Evolutionary conservation across 1,139 yeast genomes (phyloP), one percentile per base, ranked within the genome.

Genomic region (Sugiyamaella grinbergsii): DNA sequence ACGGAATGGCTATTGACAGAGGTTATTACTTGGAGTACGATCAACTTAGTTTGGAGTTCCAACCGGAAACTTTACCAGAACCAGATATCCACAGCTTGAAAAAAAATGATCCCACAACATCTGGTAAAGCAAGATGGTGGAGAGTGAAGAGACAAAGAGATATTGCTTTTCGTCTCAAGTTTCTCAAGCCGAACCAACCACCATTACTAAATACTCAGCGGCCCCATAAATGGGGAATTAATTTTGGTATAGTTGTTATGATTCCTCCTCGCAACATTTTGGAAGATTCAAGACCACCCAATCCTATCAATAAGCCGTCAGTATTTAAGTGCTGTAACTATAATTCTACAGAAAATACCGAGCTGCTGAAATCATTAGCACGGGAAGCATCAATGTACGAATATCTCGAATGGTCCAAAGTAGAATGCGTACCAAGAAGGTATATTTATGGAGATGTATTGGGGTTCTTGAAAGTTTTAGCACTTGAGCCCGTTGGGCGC

Each of bases 331-430:
- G 54, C 40, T 55, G 58, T 32, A 54, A 54, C 39, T 56, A 53
- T 39, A 28, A 47, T 22, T 38, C 49, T 29, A 33, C 37, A 19
- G 42, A 47, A 18, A 42, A 40, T 6, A 39, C 2, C 6, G 26
- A 34, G 18, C 23, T 42, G 24, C 42, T 44, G 7, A 38, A 44
- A 18, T 36, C 29, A 20, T 47, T 62, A 18, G 55, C 58, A 15
- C 49, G 50, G 6, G 66, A 63, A 41, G 65, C 67, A 4, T 55
- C 60, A 3, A 53, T 65, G 47, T 60, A 60, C 37, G 66, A 62
- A 34, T 60, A 62, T 36, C 52, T 64, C 13, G 58, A 53, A 15
- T 47, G 48, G 28, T 47, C 51, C 20, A 39, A 54, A 4, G 33
- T 57, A 5, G 32, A 23, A 4, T 44, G 50, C 5, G 58, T 61